Conservation (phyloP, 805 yeast genomes). For the Candida stauntonica region DNA sequence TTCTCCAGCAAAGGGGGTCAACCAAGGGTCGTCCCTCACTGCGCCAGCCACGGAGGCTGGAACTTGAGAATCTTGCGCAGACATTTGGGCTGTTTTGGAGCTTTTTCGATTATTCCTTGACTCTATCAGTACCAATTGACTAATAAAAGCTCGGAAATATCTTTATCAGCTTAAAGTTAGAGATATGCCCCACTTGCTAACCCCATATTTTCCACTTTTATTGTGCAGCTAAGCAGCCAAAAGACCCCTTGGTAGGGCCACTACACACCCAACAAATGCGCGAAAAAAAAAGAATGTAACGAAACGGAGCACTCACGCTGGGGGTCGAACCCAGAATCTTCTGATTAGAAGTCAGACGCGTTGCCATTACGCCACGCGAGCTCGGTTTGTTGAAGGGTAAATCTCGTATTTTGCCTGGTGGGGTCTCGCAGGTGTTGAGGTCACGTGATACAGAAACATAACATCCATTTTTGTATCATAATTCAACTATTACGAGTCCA, state of each 20-base stretch:
- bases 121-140: too few relatives aligned
- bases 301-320: conserved; percentile 42
- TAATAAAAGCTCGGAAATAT: too few relatives aligned
- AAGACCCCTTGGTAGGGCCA: conserved; percentile 8
- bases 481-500: too few relatives aligned
- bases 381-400: conserved; percentile 21
- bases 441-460: neutral
- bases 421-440: neutral
- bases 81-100: too few relatives aligned
- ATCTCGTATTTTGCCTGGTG: conserved; percentile 1
- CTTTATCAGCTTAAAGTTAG: too few relatives aligned
- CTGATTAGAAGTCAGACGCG: conserved; percentile 54
- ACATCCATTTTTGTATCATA: too few relatives aligned
- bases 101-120: too few relatives aligned
- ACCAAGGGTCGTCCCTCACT: conserved; percentile 79
- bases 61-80: neutral
- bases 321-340: conserved; percentile 55
- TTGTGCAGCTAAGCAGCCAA: too few relatives aligned
- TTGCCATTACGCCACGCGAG: conserved; percentile 55
- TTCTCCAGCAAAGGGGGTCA: conserved; percentile 70
- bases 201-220: too few relatives aligned
- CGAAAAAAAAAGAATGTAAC: conserved; percentile 5
- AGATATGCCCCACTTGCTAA: too few relatives aligned
- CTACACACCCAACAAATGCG: neutral
- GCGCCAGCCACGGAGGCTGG: conserved; percentile 38